Percentiles rank a stretch among this genome's conserved stretches.
Conservation (phyloP, 495 filamentous ascomycete species). For the Penicillium lagena region DNA sequence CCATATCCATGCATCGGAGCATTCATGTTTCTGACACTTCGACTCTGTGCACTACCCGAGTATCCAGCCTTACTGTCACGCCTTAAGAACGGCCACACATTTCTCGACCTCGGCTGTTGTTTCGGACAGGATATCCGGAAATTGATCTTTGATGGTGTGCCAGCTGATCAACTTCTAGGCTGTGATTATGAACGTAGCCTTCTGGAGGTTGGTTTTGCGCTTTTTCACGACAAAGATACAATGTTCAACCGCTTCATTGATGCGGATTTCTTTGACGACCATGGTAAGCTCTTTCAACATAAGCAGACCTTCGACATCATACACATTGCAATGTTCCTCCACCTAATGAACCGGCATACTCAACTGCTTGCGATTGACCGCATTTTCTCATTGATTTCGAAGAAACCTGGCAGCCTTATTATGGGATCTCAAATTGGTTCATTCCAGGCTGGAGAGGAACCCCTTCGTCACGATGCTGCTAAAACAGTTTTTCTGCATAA, state of each 20-base stretch:
- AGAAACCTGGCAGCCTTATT: no score
- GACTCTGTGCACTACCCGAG: constrained; percentile 15
- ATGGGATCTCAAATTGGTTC: no score
- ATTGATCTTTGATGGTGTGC: constrained; percentile 38
- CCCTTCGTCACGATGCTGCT: no score
- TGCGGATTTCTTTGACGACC: constrained; percentile 33
- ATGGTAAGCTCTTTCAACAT: no score
- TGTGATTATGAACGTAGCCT: constrained; percentile 38
- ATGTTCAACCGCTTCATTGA: constrained; percentile 13
- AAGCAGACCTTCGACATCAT: no score
- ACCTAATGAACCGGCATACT: no score
- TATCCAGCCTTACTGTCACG: constrained; percentile 23
- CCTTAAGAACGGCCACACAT: constrained; percentile 17
- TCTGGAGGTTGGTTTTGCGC: constrained; percentile 41
- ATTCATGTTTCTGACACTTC: constrained; percentile 37
- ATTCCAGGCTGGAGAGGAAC: no score
- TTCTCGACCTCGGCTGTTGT: constrained; percentile 40
- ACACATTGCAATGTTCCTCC: no score
- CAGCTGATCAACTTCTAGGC: constrained; percentile 32
- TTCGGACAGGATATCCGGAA: constrained; percentile 40
- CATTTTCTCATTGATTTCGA: no score
- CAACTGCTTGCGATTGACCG: no score
- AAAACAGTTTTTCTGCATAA: no score
- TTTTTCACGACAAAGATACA: constrained; percentile 38
- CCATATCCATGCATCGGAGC: constrained; percentile 39